Percentiles rank a stretch among this genome's conserved stretches.
Evolutionary conservation across 805 yeast species (phyloP).

Genomic region (Metschnikowia reukaufii): DNA sequence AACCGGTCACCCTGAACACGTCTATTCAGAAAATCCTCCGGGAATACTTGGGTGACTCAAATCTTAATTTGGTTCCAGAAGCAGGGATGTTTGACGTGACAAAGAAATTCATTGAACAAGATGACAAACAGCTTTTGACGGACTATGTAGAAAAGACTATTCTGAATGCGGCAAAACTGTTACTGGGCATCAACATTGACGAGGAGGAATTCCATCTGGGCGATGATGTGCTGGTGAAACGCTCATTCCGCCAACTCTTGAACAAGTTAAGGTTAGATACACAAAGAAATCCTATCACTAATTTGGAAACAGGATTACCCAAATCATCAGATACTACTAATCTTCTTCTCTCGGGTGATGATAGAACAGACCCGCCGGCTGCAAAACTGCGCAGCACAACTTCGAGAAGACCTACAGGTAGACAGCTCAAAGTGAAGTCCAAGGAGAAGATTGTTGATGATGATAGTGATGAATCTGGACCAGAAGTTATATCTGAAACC

Average conservation of each 20-base stretch:
- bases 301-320: neutral
- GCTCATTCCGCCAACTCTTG: constrained; percentile 18
- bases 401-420: neutral
- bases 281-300: constrained; percentile 9
- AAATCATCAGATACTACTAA: neutral
- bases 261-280: constrained; percentile 18
- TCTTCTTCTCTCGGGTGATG: neutral
- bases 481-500: neutral
- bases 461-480: neutral
- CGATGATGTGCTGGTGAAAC: constrained; percentile 23
- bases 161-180: constrained; percentile 48
- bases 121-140: constrained; percentile 70
- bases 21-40: constrained; percentile 59
- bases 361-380: neutral
- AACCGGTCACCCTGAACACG: constrained; percentile 17
- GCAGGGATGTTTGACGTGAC: constrained; percentile 73
- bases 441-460: neutral
- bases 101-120: constrained; percentile 71
- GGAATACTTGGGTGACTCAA: constrained; percentile 59
- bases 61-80: constrained; percentile 70
- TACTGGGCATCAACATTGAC: constrained; percentile 45
- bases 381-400: neutral
- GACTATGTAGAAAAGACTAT: constrained; percentile 61
- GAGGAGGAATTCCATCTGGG: constrained; percentile 36
- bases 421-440: neutral